A percentile compares a stretch with the other conserved stretches of the same genome.
Conservation (phyloP, 169 alveolate species). For the Eimeria falciformis region DNA sequence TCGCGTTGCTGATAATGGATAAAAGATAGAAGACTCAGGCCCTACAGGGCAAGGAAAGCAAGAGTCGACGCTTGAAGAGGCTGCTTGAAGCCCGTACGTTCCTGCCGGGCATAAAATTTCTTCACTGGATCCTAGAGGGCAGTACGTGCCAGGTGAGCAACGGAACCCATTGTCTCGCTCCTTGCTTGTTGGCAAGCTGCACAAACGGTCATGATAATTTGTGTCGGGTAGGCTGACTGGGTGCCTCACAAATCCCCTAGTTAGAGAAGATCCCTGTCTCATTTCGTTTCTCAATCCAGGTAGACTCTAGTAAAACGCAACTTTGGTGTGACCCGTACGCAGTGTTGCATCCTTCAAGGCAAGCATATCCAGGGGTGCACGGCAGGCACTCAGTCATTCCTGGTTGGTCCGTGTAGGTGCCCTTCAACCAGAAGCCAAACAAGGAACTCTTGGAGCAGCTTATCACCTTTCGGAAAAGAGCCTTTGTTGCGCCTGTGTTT, state of each 20-base stretch:
- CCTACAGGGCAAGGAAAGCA: conserved; percentile 82
- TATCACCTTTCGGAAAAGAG: too few relatives aligned
- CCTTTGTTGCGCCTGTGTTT: background rate
- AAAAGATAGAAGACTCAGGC: background rate
- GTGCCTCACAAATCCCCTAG: background rate
- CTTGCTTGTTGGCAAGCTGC: conserved; percentile 53
- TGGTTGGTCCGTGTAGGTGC: conserved; percentile 36
- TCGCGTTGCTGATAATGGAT: background rate
- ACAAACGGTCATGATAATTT: background rate
- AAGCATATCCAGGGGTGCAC: conserved; percentile 68
- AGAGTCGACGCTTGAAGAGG: conserved; percentile 56
- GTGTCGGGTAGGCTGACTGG: too few relatives aligned
- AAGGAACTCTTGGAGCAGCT: too few relatives aligned
- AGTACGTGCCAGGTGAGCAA: conserved; percentile 58
- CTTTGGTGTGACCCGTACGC: background rate
- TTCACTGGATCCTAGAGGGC: conserved; percentile 57
- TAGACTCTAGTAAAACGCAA: background rate
- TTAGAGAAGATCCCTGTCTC: background rate
- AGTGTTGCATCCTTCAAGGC: conserved; percentile 69
- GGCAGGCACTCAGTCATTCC: conserved; percentile 49
- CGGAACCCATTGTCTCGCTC: conserved; percentile 38
- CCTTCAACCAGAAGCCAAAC: conserved; percentile 1
- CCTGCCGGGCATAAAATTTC: conserved; percentile 57
- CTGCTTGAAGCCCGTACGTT: conserved; percentile 72
- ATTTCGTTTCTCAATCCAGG: background rate